A percentile compares a stretch with the other conserved stretches of the same genome.
These are phyloP conservation scores for Candida insectalens DNA, from an alignment of 805 yeast species.

Conservation along the genomic window DNA sequence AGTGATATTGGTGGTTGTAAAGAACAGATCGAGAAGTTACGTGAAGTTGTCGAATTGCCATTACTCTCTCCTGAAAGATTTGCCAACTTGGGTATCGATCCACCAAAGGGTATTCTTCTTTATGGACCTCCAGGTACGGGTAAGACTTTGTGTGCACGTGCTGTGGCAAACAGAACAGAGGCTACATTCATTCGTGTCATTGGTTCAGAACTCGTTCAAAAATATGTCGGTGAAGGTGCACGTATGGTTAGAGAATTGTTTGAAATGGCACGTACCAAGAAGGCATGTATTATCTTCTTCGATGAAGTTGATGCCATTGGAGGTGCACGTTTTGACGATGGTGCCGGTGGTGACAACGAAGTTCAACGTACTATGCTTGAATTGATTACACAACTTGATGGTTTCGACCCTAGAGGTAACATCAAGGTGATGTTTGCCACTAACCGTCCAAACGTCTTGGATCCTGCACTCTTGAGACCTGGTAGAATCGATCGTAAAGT, in stretches of 20 bases:
- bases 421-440: constrained; percentile 99
- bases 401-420: constrained; percentile 97
- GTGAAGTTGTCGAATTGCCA: constrained; percentile 95
- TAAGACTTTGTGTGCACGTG: constrained; percentile 95
- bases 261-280: constrained; percentile 98
- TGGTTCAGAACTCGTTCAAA: constrained; percentile 97
- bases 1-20: constrained; percentile 98
- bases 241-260: constrained; percentile 98
- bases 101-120: constrained; percentile 93
- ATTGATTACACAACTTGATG: constrained; percentile 93
- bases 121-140: constrained; percentile 99
- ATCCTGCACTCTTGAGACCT: constrained; percentile 95
- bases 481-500: constrained; percentile 99
- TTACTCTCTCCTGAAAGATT: constrained; percentile 92
- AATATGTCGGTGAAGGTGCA: constrained; percentile 99
- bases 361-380: constrained; percentile 99
- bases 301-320: constrained; percentile 99
- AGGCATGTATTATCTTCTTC: constrained; percentile 95
- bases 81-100: constrained; percentile 94
- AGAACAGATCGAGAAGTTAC: constrained; percentile 92
- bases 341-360: constrained; percentile 99
- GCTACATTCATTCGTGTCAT: constrained; percentile 97
- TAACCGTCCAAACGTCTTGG: constrained; percentile 94
- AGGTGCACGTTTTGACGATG: constrained; percentile 99
- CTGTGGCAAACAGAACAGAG: constrained; percentile 98